Base-by-base conservation (phyloP, 2,329 filamentous ascomycete genomes). In the Colletotrichum noveboracense region DNA sequence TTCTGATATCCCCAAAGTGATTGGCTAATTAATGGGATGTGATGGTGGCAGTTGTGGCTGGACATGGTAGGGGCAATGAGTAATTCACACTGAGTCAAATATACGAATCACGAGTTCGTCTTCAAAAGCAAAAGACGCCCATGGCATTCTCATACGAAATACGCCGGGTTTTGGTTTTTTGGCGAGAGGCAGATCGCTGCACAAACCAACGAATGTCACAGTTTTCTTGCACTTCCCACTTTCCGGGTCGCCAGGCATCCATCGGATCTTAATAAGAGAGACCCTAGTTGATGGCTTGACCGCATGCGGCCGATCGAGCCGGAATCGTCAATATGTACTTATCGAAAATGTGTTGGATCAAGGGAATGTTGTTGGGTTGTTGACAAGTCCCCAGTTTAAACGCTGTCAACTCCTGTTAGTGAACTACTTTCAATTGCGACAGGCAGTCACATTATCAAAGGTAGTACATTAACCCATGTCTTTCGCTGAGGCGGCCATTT, bases 111-210 rank as follows among this genome's bases (percentile, higher is more conserved):
- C 38, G 38, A 43, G 0, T 43, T n/a, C 9, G 18, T 43, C 18
- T n/a, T n/a, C 38, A 43, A 43, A 0, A 43, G 9, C 3, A 43
- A 2, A 43, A 43, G 38, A n/a, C 0, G 18, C 18, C 18, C 18
- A n/a, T 6, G 3, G 1, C 3, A 43, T 43, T 0, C 38, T 12
- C 38, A 4, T 43, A n/a, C 38, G 18, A 43, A n/a, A 43, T 43
- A 6, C 1, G 18, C 38, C 38, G 1, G 38, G 0, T 43, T 0
- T 43, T 5, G 16, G 1, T 43, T 0, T 43, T 5, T 38, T n/a
- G 38, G 18, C 18, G 1, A 43, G 38, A 43, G 18, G 9, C 18
- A 43, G 18, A 43, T 10, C 9, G 38, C 1, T 43, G 18, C 38
- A n/a, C 38, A 38, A 38, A 18, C 16, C 7, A 38, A n/a, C 18